A percentile compares a stretch with the other conserved stretches of the same genome.
phyloP scores from a whole-genome alignment of 768 basidiomycete genomes.

The Phlebiopsis gigantea region DNA sequence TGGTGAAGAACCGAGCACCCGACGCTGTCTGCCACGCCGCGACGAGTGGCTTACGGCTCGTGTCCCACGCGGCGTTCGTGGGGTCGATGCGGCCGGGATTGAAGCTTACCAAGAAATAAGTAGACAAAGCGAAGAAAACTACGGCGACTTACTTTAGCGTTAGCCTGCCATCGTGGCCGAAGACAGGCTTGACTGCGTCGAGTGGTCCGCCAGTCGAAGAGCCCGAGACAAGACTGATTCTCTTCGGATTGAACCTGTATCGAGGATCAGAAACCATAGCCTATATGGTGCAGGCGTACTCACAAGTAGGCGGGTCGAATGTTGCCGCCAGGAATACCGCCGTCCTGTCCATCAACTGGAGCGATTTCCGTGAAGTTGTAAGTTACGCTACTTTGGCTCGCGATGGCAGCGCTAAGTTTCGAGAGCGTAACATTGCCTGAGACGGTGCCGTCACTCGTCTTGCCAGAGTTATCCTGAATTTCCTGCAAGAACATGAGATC shows the following conservation, averaged over 20 bases:
- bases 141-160: constrained; percentile 39
- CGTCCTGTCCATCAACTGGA: constrained; percentile 48
- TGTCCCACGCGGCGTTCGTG: constrained; percentile 45
- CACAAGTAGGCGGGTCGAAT: constrained; percentile 54
- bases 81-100: constrained; percentile 64
- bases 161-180: constrained; percentile 28
- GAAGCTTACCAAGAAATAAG: no score
- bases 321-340: constrained; percentile 60
- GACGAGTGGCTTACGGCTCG: constrained; percentile 53
- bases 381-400: constrained; percentile 25
- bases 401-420: constrained; percentile 42
- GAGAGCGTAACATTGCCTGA: constrained; percentile 46
- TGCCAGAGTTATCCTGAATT: constrained; percentile 56
- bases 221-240: constrained; percentile 40
- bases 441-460: constrained; percentile 47
- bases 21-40: constrained; percentile 45
- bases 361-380: constrained; percentile 46
- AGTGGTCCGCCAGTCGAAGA: constrained; percentile 44
- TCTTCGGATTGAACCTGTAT: constrained; percentile 39
- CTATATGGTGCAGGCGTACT: no score
- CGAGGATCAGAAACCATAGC: no score
- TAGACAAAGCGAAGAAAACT: no score
- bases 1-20: constrained; percentile 48
- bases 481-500: constrained; percentile 62
- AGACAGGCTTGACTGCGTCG: constrained; percentile 37